phyloP scores from a whole-genome alignment of 2,329 filamentous ascomycete genomes.

The Ophiostoma perfectum region DNA sequence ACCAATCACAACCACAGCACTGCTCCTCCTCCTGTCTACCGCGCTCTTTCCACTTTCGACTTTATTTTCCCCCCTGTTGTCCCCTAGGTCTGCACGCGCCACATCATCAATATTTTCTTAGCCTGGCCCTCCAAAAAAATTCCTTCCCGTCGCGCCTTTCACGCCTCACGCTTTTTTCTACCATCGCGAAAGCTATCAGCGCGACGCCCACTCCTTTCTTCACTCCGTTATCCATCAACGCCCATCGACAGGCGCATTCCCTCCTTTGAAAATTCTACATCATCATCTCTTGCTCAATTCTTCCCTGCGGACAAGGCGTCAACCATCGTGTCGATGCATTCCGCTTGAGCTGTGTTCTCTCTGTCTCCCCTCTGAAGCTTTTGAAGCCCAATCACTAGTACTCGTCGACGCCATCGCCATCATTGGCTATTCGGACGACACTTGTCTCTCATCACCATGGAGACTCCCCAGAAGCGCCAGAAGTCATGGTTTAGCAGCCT shows the following conservation, averaged over 20 bases:
- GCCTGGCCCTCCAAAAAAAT: slow-evolving; percentile 15
- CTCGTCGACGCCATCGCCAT: slow-evolving; percentile 8
- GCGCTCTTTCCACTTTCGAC: slow-evolving; percentile 18
- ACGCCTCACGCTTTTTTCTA: slow-evolving; percentile 17
- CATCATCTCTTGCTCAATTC: slow-evolving; percentile 6
- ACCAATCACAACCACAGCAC: neutral
- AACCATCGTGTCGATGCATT: slow-evolving; percentile 20
- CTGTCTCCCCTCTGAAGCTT: slow-evolving; percentile 13
- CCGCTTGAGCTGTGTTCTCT: slow-evolving; percentile 16
- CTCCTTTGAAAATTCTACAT: slow-evolving; percentile 1
- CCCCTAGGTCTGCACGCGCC: slow-evolving; percentile 20
- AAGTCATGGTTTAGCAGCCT: slow-evolving; percentile 27
- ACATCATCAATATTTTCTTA: slow-evolving; percentile 22
- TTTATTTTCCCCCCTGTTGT: neutral
- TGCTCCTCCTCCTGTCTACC: neutral
- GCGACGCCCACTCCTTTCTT: slow-evolving; percentile 14
- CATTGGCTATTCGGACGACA: slow-evolving; percentile 13
- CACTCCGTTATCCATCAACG: slow-evolving; percentile 8
- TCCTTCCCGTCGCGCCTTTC: slow-evolving; percentile 7
- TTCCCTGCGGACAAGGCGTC: neutral
- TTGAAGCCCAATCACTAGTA: slow-evolving; percentile 15
- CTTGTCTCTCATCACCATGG: slow-evolving; percentile 21
- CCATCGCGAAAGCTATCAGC: slow-evolving; percentile 24
- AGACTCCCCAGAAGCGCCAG: slow-evolving; percentile 24
- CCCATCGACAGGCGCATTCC: slow-evolving; percentile 17